These are phyloP conservation scores for Talaromyces sp. DNA, from an alignment of 2,329 filamentous ascomycete genomes.

Conservation along the genomic window DNA sequence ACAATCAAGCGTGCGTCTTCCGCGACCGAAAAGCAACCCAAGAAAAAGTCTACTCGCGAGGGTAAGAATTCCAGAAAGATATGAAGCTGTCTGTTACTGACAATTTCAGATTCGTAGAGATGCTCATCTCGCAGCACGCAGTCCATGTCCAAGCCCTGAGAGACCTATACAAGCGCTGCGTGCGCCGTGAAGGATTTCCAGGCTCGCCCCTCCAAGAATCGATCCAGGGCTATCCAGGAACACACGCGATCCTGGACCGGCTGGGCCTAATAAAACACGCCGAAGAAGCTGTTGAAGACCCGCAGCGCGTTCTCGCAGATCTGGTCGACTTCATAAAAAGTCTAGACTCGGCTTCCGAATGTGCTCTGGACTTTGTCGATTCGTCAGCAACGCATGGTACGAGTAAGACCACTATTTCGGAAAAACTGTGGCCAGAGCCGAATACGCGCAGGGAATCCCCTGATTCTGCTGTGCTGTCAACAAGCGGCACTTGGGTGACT, in stretches of 20 bases:
- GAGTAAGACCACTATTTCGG: constrained; percentile 29
- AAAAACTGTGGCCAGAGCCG: constrained; percentile 16
- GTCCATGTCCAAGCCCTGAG: constrained; percentile 43
- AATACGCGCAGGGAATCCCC: constrained; percentile 10
- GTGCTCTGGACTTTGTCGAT: constrained; percentile 38
- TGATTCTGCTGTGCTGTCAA: constrained; percentile 20
- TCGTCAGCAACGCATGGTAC: constrained; percentile 36
- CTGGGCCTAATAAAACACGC: constrained; percentile 44
- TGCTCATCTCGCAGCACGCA: constrained; percentile 44
- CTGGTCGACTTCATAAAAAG: constrained; percentile 36
- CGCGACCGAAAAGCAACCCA: constrained; percentile 44
- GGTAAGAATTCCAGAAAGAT: constrained; percentile 27
- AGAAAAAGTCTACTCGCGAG: constrained; percentile 44
- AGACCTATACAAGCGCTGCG: constrained; percentile 40
- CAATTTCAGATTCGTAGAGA: constrained; percentile 40
- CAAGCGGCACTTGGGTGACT: constrained; percentile 29
- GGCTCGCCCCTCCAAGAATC: constrained; percentile 40
- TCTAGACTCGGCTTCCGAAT: constrained; percentile 32
- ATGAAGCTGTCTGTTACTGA: background rate
- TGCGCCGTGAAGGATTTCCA: constrained; percentile 43
- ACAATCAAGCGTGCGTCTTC: constrained; percentile 45
- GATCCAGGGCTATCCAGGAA: constrained; percentile 40
- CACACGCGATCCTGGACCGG: constrained; percentile 43
- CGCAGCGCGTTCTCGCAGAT: constrained; percentile 33
- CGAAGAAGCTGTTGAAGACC: constrained; percentile 37